Percentiles rank a stretch among this genome's conserved stretches.
Evolutionary conservation across 2,329 filamentous ascomycete species (phyloP).

Genomic region (Parastagonospora avenae): DNA sequence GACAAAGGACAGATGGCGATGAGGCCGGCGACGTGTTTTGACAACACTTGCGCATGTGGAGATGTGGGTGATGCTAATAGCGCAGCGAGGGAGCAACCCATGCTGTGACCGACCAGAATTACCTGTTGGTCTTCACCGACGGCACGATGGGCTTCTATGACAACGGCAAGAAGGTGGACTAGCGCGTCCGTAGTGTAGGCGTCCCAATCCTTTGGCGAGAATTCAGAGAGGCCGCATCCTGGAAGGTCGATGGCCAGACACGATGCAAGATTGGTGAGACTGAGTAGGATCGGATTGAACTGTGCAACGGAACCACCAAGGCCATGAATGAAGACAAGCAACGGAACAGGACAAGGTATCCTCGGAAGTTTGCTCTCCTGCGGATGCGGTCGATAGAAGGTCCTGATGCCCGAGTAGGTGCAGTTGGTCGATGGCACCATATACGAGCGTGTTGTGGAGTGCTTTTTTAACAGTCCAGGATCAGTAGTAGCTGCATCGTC

Average conservation of each 20-base stretch:
- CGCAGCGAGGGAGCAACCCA: conserved; percentile 81
- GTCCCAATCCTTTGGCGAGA: conserved; percentile 71
- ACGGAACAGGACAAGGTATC: conserved; percentile 73
- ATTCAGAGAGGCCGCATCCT: conserved; percentile 82
- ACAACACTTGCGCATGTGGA: conserved; percentile 58
- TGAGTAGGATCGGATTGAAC: conserved; percentile 80
- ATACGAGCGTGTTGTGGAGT: conserved; percentile 74
- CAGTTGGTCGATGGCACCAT: conserved; percentile 67
- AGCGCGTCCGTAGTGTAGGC: conserved; percentile 82
- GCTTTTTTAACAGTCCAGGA: conserved; percentile 77
- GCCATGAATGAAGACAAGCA: conserved; percentile 91
- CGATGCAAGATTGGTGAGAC: conserved; percentile 79
- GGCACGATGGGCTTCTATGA: conserved; percentile 76
- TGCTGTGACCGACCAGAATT: conserved; percentile 84
- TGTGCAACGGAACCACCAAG: conserved; percentile 91
- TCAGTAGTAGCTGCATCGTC: conserved; percentile 64
- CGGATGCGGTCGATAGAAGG: conserved; percentile 82
- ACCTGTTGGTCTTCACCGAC: conserved; percentile 70
- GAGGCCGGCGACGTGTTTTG: conserved; percentile 72
- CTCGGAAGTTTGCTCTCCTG: conserved; percentile 81
- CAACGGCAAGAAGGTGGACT: conserved; percentile 72
- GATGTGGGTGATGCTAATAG: conserved; percentile 68
- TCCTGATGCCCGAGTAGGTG: conserved; percentile 76
- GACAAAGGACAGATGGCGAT: conserved; percentile 82
- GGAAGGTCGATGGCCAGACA: conserved; percentile 90